Evolutionary conservation across 2,329 filamentous ascomycete genomes (phyloP).

Genomic region (Monilinia vaccinii-corymbosi): DNA sequence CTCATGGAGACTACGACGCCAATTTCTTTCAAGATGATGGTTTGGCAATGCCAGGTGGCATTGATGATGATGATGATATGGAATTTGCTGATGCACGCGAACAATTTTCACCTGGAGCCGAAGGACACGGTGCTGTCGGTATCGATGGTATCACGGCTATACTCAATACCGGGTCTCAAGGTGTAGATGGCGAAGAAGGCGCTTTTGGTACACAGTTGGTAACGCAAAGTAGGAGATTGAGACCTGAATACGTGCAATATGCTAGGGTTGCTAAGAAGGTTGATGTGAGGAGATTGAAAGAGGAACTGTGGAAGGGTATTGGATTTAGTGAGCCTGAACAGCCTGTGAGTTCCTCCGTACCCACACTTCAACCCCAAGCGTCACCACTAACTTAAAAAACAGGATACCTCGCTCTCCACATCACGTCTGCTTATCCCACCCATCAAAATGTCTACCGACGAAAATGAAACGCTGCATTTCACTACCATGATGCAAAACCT

Average conservation of each 20-base stretch:
- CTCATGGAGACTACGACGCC: conserved; percentile 80
- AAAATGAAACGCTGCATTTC: conserved; percentile 60
- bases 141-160: conserved; percentile 42
- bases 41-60: conserved; percentile 55
- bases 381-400: neutral
- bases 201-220: conserved; percentile 59
- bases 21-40: conserved; percentile 94
- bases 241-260: conserved; percentile 63
- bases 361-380: neutral
- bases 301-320: conserved; percentile 63
- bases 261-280: conserved; percentile 64
- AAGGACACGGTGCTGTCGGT: conserved; percentile 35
- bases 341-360: conserved; percentile 33
- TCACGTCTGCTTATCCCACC: conserved; percentile 31
- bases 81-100: conserved; percentile 77
- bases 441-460: conserved; percentile 27
- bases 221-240: conserved; percentile 51
- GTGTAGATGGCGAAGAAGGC: conserved; percentile 30
- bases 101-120: conserved; percentile 60
- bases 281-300: conserved; percentile 58
- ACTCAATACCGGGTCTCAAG: conserved; percentile 39
- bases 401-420: conserved; percentile 2
- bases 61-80: conserved; percentile 53
- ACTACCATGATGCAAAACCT: conserved; percentile 86
- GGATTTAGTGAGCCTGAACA: conserved; percentile 42